Base-by-base conservation (phyloP, 148 eudicot species). In the Tetragonia tetragonoides region DNA sequence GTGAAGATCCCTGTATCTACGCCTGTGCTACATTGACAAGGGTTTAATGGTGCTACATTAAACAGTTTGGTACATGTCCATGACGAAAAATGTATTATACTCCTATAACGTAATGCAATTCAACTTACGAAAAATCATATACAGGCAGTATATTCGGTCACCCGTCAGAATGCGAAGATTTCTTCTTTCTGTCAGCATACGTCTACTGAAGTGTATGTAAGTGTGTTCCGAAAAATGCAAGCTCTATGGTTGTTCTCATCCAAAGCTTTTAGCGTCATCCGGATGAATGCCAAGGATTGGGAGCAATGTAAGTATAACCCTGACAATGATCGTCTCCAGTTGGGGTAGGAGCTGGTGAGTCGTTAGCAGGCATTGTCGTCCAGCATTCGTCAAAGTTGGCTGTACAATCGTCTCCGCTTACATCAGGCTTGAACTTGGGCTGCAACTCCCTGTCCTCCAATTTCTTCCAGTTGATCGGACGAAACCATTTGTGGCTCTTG, bases 331-430 rank as follows among this genome's bases (percentile, higher is more conserved):
- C 92, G 44, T 88, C 90, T 14, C 87, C 79, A 6, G 96, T 88
- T 20, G 98, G 98, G 8, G 94, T 93, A 24, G 92, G 77, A 47
- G 98, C 98, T 4, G 98, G 98, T 18, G 96, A 93, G 84, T 91
- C 98, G 51, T 93, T 91, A 28, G 83, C 86, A 40, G 98, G 98
- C 94, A 93, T 90, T 20, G 88, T 84, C 2, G 98, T 93, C 96
- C 98, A 91, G 79, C 96, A 93, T 68, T 87, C 86, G 83, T 90
- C 98, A 51, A 93, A 93, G 84, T 93, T 93, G 47, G 89, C 98
- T 0, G 91, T 93, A 87, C 98, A 93, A 59, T 93, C 94, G 77
- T 85, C 84, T 18, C 96, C 96, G 40, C 66, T 85, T 72, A 94
- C 97, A 67, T 89, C 90, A n/a, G 98, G 98, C 82, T 83, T 92